These are phyloP conservation scores for Moniliophthora roreri DNA, from an alignment of 1,284 basidiomycete species.

Conservation along the genomic window DNA sequence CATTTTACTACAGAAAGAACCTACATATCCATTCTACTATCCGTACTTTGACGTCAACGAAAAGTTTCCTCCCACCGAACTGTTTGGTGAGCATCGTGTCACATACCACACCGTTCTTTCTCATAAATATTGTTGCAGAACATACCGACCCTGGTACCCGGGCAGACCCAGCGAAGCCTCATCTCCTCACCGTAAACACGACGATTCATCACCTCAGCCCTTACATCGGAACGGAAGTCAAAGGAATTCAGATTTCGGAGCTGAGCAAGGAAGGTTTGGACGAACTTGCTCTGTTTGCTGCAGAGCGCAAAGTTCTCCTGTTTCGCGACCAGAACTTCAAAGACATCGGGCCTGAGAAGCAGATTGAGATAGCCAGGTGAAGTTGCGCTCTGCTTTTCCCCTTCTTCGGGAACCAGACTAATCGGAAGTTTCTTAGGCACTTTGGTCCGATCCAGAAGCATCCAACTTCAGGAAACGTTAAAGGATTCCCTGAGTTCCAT, in stretches of 20 bases:
- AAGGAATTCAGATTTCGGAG: slow-evolving; percentile 58
- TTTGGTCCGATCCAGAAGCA: slow-evolving; percentile 64
- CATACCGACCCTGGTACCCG: slow-evolving; percentile 44
- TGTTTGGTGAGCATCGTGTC: slow-evolving; percentile 47
- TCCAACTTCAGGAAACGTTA: slow-evolving; percentile 50
- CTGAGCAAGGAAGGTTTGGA: slow-evolving; percentile 55
- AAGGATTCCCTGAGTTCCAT: slow-evolving; percentile 53
- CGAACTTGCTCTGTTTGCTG: slow-evolving; percentile 60
- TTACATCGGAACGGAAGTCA: slow-evolving; percentile 58
- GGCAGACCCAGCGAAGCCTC: slow-evolving; percentile 50
- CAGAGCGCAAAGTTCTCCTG: slow-evolving; percentile 57
- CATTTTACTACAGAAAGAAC: slow-evolving; percentile 26
- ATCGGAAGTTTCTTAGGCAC: slow-evolving; percentile 32
- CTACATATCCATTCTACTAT: slow-evolving; percentile 46
- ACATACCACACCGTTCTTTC: slow-evolving; percentile 44
- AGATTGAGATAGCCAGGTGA: slow-evolving; percentile 48
- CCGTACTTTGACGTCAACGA: slow-evolving; percentile 43
- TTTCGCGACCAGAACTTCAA: slow-evolving; percentile 63
- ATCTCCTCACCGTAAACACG: slow-evolving; percentile 42
- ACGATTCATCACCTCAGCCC: slow-evolving; percentile 48
- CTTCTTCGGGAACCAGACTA: too few species aligned
- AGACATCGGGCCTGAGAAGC: slow-evolving; percentile 47
- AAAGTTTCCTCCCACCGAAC: slow-evolving; percentile 42
- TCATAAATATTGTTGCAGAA: slow-evolving; percentile 15
- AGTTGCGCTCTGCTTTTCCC: too few species aligned